Percentiles rank a stretch among this genome's conserved stretches.
Conservation (phyloP, 2,329 filamentous ascomycete species). For the Chaetomiaceae sp. region DNA sequence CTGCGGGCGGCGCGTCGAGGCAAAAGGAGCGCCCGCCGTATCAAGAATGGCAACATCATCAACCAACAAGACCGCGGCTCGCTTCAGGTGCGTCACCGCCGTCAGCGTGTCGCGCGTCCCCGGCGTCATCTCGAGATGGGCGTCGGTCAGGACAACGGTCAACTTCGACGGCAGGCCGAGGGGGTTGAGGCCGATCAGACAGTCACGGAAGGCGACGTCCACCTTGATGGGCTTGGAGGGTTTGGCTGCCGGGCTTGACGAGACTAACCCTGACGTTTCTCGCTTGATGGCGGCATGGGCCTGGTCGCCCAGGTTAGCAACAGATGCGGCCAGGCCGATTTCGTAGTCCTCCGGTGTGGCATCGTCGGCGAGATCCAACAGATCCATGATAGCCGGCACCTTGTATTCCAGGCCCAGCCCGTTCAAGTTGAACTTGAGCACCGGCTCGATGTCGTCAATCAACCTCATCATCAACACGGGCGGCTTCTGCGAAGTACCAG, state of each 20-base stretch:
- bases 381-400: conserved; percentile 74
- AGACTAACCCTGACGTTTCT: conserved; percentile 23
- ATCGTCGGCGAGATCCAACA: conserved; percentile 65
- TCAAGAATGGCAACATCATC: conserved; percentile 59
- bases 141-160: conserved; percentile 72
- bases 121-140: conserved; percentile 63
- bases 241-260: conserved; percentile 26
- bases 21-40: conserved; percentile 36
- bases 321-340: conserved; percentile 69
- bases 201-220: conserved; percentile 74
- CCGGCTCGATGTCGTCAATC: conserved; percentile 91
- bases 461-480: conserved; percentile 80
- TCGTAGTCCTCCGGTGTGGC: conserved; percentile 69
- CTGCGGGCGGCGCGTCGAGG: conserved; percentile 32
- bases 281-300: conserved; percentile 47
- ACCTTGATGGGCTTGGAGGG: conserved; percentile 54
- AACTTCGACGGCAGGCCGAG: conserved; percentile 69
- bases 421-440: conserved; percentile 80
- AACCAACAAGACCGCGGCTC: conserved; percentile 76
- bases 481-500: conserved; percentile 23
- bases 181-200: conserved; percentile 79
- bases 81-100: conserved; percentile 64
- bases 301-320: conserved; percentile 68
- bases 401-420: conserved; percentile 85
- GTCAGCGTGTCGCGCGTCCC: conserved; percentile 61